Evolutionary conservation across 208 protist genomes (phyloP).

Genomic region (Naegleria lovaniensis): DNA sequence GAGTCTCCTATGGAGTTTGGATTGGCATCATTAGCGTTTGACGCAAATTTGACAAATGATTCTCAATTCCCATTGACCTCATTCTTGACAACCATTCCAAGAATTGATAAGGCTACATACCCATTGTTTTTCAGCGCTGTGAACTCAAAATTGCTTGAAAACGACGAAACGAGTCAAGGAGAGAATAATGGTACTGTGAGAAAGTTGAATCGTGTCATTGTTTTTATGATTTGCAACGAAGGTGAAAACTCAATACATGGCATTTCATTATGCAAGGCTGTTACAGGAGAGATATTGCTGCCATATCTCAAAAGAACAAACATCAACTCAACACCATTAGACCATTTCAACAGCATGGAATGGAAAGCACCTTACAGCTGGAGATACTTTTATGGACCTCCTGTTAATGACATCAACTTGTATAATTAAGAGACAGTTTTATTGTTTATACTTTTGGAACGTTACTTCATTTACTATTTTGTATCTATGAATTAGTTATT

Average conservation of each 20-base stretch:
- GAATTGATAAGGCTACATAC: not conserved
- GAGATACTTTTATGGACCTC: slow-evolving; percentile 14
- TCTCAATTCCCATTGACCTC: not conserved
- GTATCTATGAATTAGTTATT: too few species aligned
- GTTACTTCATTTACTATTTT: too few species aligned
- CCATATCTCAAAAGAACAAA: not conserved
- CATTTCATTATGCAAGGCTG: not conserved
- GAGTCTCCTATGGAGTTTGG: not conserved
- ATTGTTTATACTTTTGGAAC: too few species aligned
- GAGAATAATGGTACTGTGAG: not conserved
- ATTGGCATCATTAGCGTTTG: not conserved
- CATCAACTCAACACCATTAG: not conserved
- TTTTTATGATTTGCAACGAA: slow-evolving; percentile 14
- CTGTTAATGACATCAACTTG: not conserved
- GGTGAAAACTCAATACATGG: slow-evolving; percentile 16
- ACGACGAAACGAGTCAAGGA: not conserved
- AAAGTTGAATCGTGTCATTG: not conserved
- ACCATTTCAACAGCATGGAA: not conserved
- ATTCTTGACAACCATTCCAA: not conserved
- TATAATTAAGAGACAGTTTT: not conserved
- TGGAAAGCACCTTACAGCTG: not conserved
- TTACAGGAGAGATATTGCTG: not conserved
- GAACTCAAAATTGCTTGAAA: not conserved
- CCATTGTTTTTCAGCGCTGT: not conserved
- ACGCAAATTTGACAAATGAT: not conserved